Evolutionary conservation across 2,329 filamentous ascomycete species (phyloP).

Genomic region (Colletotrichum paranaense): DNA sequence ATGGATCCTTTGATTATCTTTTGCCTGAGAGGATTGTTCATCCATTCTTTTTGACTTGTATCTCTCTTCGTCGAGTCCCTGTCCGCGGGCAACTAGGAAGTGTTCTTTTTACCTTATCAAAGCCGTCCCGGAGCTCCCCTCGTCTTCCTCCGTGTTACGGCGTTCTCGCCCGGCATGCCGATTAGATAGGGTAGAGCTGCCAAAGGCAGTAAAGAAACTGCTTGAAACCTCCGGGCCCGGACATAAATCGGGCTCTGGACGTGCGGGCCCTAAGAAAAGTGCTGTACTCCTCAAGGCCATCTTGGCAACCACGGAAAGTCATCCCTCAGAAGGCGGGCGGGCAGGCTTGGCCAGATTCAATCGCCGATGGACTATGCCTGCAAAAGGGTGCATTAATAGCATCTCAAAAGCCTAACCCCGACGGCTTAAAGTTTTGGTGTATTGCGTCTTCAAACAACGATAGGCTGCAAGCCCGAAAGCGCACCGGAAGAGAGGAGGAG

Average conservation of each 20-base stretch:
- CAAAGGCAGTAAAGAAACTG: conserved; percentile 3
- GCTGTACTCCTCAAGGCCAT: not conserved
- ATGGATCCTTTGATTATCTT: not conserved
- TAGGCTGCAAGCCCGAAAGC: not conserved
- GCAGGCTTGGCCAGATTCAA: conserved; percentile 20
- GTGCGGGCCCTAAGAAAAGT: not conserved
- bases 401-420: conserved; percentile 32
- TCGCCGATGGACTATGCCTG: conserved; percentile 29
- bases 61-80: not conserved
- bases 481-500: not conserved
- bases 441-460: not conserved
- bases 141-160: not conserved
- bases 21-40: not conserved
- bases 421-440: conserved; percentile 23
- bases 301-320: conserved; percentile 29
- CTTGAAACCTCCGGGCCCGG: not conserved
- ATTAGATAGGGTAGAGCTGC: conserved; percentile 33
- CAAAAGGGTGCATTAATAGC: not conserved
- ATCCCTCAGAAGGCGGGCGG: not conserved
- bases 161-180: not conserved
- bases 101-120: not conserved
- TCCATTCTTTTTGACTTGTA: not conserved
- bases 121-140: not conserved
- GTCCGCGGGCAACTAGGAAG: not conserved
- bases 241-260: conserved; percentile 32